Conservation (phyloP, 306 rosid genomes). For the Cucumis sativus region DNA sequence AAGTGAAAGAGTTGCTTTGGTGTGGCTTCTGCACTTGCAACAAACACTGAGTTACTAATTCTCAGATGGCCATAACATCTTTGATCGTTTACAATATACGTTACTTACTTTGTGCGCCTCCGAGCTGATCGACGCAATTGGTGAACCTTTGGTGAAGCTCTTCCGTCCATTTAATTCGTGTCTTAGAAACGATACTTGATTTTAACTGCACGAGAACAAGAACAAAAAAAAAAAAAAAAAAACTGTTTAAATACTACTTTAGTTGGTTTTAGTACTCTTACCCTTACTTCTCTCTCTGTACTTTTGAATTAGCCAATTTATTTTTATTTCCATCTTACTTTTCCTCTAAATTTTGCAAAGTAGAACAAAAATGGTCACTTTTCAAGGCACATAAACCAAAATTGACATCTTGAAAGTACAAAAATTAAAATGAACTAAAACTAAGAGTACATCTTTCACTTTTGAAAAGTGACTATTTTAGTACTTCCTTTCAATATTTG, state of each 20-base stretch:
- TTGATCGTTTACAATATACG: background rate
- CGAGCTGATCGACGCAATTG: background rate
- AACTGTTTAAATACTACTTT: background rate
- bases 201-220: background rate
- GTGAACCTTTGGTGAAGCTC: background rate
- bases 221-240: no score
- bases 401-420: background rate
- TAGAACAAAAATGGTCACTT: no score
- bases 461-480: no score
- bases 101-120: slow-evolving; percentile 2
- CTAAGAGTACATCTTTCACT: no score
- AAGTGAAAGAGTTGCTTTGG: slow-evolving; percentile 3
- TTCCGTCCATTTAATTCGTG: background rate
- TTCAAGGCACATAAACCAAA: no score
- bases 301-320: no score
- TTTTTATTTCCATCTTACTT: no score
- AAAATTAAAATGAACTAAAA: background rate
- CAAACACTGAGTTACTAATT: background rate
- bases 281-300: no score
- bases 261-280: no score
- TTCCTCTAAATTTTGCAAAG: no score
- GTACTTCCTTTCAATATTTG: no score
- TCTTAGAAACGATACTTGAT: background rate
- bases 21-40: slow-evolving; percentile 3
- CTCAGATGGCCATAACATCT: background rate